Percentiles rank a stretch among this genome's conserved stretches.
These are phyloP conservation scores for Neurospora sp. DNA, from an alignment of 495 filamentous ascomycete species.

Conservation along the genomic window DNA sequence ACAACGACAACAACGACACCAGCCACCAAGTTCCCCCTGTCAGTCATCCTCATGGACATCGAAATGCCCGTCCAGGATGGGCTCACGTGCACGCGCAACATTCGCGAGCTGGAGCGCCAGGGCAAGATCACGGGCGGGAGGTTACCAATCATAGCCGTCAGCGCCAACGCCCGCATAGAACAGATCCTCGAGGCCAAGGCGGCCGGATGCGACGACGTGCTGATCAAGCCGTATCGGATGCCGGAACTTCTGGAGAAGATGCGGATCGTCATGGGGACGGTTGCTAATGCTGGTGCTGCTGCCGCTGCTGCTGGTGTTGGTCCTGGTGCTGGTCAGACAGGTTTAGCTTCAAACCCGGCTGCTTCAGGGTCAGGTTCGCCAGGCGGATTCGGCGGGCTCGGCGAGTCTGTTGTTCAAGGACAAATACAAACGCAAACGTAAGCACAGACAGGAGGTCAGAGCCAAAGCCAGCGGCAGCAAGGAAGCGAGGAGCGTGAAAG, in stretches of 20 bases:
- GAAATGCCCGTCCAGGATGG: constrained; percentile 85
- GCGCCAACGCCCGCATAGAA: constrained; percentile 60
- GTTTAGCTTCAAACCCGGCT: not conserved
- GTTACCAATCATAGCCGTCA: constrained; percentile 68
- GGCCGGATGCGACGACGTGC: constrained; percentile 46
- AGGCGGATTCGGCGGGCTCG: not conserved
- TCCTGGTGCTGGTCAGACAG: not conserved
- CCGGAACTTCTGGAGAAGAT: constrained; percentile 36
- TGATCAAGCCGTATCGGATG: constrained; percentile 38
- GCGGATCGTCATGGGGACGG: constrained; percentile 48
- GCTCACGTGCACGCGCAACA: constrained; percentile 53
- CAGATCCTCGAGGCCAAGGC: constrained; percentile 54
- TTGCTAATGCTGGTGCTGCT: not conserved
- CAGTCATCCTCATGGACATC: constrained; percentile 66
- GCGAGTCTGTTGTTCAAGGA: not conserved
- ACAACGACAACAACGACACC: constrained; percentile 8
- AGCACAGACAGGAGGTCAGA: not conserved
- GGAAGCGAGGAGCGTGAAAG: not conserved
- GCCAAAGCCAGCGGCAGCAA: not conserved
- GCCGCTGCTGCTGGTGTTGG: not conserved
- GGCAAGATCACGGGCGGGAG: constrained; percentile 41
- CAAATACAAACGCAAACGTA: not conserved
- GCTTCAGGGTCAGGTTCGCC: not conserved
- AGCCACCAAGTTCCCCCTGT: constrained; percentile 11
- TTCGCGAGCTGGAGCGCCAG: constrained; percentile 49